Base-by-base conservation (phyloP, 1,284 basidiomycete genomes). In the Cutaneotrichosporon curvatum region DNA sequence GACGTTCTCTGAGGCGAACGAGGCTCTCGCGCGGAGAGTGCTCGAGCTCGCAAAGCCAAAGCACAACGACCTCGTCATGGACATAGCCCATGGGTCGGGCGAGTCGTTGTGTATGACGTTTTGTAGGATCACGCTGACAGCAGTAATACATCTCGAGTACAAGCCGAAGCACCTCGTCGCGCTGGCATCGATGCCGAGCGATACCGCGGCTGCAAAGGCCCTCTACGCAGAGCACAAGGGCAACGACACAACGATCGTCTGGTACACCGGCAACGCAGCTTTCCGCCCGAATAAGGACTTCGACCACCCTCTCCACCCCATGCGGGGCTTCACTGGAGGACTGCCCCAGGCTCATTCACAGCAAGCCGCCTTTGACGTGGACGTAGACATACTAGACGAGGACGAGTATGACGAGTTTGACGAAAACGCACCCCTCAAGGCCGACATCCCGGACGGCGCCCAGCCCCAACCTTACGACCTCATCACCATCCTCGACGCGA, bases 41-140 rank as follows among this genome's bases (percentile, higher is more conserved):
- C 65, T 79, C 10, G 48, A 68, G 23, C 75, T 77, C 21, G 78
- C 77, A 10, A 53, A 64, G 21, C 72, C 75, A 31, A 68, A 69
- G 45, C 54, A 60, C 11, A 71, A 71, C 4, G 65, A 63, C 0
- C 71, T 62, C 28, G 74, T 84, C 2, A 68, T 84, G 43, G 81
- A 86, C 63, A 79, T 85, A 21, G 84, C 83, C 9, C 79, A 83
- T 63, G 83, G 82, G 20, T 79, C 78, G 21, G 83, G 83, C 35
- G 83, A 84, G 64, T 84, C 82, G 0, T 71, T 85, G 9, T 61
- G 84, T 45, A 11, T 12, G 16, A 28, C 15, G 8, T 10, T n/a
- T n/a, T 33, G 21, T 15, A 9, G n/a, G 6, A 10, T 15, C 22
- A 21, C 21, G 21, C 47, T 45, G 79, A 32, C 70, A 65, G 73